Percentiles rank a stretch among this genome's conserved stretches.
These are phyloP conservation scores for Neurospora pannonica DNA, from an alignment of 495 filamentous ascomycete genomes.

Conservation along the genomic window DNA sequence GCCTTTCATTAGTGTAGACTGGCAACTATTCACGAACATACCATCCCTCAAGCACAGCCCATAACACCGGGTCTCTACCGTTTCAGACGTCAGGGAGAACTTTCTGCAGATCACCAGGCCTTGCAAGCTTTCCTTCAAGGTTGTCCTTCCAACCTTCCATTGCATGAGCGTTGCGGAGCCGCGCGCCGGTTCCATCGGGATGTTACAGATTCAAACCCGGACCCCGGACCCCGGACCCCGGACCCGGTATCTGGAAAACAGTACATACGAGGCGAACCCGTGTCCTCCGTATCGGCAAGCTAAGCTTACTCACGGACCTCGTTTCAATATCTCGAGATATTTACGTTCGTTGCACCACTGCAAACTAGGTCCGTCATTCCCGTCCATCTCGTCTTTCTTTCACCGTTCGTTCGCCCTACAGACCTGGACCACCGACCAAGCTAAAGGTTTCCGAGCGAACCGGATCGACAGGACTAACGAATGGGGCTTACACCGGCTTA, in stretches of 20 bases:
- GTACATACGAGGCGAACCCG: background rate
- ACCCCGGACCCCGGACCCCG: background rate
- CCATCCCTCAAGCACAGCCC: background rate
- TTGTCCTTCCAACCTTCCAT: background rate
- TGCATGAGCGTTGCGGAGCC: background rate
- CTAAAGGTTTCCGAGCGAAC: background rate
- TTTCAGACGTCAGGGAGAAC: background rate
- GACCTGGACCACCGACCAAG: background rate
- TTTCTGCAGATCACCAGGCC: background rate
- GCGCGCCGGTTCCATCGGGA: background rate
- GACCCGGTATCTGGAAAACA: background rate
- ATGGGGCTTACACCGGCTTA: background rate
- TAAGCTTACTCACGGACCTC: background rate
- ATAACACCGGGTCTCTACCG: background rate
- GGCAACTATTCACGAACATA: no score
- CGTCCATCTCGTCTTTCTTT: background rate
- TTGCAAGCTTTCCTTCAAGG: background rate
- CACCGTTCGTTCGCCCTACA: background rate
- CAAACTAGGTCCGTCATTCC: background rate
- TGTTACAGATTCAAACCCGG: background rate
- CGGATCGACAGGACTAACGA: background rate
- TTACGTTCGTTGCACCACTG: background rate
- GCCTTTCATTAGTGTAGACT: no score
- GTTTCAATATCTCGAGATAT: background rate
- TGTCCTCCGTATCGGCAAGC: background rate